These are phyloP conservation scores for Aspergillus thermomutatus DNA, from an alignment of 2,329 filamentous ascomycete genomes.

Conservation along the genomic window DNA sequence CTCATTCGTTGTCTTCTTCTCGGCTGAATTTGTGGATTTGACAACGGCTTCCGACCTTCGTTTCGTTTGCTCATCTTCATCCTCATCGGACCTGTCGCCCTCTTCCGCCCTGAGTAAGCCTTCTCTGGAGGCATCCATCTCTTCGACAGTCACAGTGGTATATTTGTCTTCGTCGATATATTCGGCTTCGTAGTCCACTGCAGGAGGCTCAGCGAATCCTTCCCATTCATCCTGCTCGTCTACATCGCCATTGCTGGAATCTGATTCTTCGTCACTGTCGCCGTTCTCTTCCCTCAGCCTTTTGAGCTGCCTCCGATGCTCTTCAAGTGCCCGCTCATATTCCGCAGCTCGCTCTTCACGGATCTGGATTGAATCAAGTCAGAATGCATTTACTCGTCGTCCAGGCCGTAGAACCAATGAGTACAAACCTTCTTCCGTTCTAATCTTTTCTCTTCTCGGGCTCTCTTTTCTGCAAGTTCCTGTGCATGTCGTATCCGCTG, in stretches of 20 bases:
- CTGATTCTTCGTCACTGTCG: constrained; percentile 16
- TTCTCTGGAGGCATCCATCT: constrained; percentile 73
- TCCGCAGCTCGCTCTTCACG: constrained; percentile 79
- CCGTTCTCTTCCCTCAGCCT: constrained; percentile 51
- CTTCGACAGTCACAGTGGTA: constrained; percentile 91
- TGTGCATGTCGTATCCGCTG: constrained; percentile 81
- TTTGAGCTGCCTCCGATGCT: constrained; percentile 67
- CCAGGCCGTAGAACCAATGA: background rate
- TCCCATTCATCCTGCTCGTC: constrained; percentile 59
- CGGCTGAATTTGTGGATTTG: constrained; percentile 34
- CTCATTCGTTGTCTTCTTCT: constrained; percentile 47
- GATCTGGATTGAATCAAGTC: constrained; percentile 54
- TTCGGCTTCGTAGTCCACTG: constrained; percentile 78
- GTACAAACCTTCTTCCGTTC: constrained; percentile 68
- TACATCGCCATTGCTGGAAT: constrained; percentile 31
- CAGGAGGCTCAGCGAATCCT: constrained; percentile 56
- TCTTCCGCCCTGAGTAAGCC: constrained; percentile 60
- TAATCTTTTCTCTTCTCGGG: constrained; percentile 70
- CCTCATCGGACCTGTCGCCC: constrained; percentile 26
- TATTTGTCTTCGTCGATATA: constrained; percentile 96
- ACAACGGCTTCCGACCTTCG: constrained; percentile 29
- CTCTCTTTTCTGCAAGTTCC: constrained; percentile 73
- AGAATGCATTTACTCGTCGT: background rate
- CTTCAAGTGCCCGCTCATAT: constrained; percentile 75
- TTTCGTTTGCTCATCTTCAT: constrained; percentile 25